Evolutionary conservation across 495 filamentous ascomycete genomes (phyloP).

Genomic region (Cercophora samala): DNA sequence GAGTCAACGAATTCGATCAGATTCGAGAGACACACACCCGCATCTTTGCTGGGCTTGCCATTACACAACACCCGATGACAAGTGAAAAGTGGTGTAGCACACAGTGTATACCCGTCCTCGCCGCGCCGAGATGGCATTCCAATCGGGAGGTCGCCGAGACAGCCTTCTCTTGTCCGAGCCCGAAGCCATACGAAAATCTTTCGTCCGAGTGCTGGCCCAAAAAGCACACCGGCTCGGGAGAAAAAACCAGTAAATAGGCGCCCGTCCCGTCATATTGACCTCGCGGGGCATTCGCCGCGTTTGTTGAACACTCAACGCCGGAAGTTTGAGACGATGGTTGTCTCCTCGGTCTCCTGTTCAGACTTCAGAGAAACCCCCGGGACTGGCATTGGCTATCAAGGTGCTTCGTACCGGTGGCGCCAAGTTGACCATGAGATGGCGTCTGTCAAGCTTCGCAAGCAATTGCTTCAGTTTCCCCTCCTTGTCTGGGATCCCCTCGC

Average conservation of each 20-base stretch:
- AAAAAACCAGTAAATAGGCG: background rate
- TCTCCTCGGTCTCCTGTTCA: too few relatives aligned
- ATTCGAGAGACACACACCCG: too few relatives aligned
- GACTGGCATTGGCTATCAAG: too few relatives aligned
- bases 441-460: background rate
- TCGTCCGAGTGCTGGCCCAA: background rate
- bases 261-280: background rate
- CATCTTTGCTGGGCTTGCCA: background rate
- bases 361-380: too few relatives aligned
- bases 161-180: background rate
- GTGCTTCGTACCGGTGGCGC: background rate
- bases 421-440: background rate
- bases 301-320: background rate
- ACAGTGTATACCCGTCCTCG: constrained; percentile 2
- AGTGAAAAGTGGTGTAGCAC: background rate
- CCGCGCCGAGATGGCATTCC: background rate
- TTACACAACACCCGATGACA: background rate
- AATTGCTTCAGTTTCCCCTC: background rate
- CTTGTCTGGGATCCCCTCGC: constrained; percentile 3
- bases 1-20: background rate
- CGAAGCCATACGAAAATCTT: background rate
- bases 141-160: constrained; percentile 3
- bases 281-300: background rate
- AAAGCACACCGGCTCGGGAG: background rate
- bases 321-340: too few relatives aligned